Evolutionary conservation across 164 flowering plant genomes (phyloP), one percentile per base, ranked within the genome.

Genomic region (Houttuynia cordata): DNA sequence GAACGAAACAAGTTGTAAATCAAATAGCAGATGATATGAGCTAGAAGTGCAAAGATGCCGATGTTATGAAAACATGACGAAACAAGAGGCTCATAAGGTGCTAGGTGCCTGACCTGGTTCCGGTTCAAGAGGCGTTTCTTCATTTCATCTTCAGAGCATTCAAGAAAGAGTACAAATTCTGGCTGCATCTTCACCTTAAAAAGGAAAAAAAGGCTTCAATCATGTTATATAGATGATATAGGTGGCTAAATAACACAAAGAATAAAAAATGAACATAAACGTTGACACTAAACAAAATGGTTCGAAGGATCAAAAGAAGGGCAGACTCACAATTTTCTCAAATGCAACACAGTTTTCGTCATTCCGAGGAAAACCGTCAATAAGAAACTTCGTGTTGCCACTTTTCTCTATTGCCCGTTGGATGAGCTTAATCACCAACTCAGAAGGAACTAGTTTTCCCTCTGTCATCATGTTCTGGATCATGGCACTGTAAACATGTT

Each of bases 331-430:
- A 63, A 83, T 86, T 54, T 67, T 68, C 76, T 93, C 97, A 75
- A 93, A 93, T 47, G 94, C 90, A 37, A 87, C 91, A 58, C 96
- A 91, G 64, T 89, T 92, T 74, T 92, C 98, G 75, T 87, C 96
- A 68, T 87, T 87, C 30, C 96, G 86, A 40, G 98, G 98, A 65
- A 92, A 92, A 25, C 98, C 96, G 70, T 92, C 97, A 74, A 92
- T 89, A 20, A 92, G 88, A 75, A 92, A 87, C 62, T 84, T 90
- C 70, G 89, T 83, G 51, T 89, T 92, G 5, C 74, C 83, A 71
- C 67, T 86, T 67, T 84, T 83, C 65, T 42, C 64, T 73, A 89
- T 89, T 72, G 98, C 97, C 59, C 72, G 74, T 58, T 81, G 84
- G 53, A 92, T 96, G 75, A 92, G 97, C 77, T 80, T 83, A 59